phyloP scores from a whole-genome alignment of 1,284 basidiomycete genomes.

The Cerrena zonata region DNA sequence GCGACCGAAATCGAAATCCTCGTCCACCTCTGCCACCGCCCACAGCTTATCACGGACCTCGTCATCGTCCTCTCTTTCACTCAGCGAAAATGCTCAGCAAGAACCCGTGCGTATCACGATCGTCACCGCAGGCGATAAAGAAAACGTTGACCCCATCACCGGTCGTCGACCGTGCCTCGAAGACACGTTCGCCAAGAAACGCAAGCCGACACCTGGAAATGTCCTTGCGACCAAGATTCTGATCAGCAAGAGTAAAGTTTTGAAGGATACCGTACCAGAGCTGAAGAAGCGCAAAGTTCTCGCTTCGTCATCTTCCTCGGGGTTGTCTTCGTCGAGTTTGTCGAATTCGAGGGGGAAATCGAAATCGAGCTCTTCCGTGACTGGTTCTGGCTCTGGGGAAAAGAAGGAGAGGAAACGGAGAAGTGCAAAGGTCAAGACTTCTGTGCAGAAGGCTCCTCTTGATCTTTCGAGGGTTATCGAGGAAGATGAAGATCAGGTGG shows the following conservation, averaged over 20 bases:
- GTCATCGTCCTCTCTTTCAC: slow-evolving; percentile 6
- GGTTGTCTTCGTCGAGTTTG: not conserved
- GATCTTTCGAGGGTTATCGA: slow-evolving; percentile 42
- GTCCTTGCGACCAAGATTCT: slow-evolving; percentile 51
- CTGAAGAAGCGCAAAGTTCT: slow-evolving; percentile 51
- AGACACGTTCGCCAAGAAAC: slow-evolving; percentile 46
- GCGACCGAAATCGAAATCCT: slow-evolving; percentile 13
- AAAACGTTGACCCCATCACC: slow-evolving; percentile 69
- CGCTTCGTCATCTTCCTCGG: slow-evolving; percentile 20
- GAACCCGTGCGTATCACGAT: slow-evolving; percentile 27
- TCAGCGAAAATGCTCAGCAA: slow-evolving; percentile 7
- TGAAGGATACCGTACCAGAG: slow-evolving; percentile 34
- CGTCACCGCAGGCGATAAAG: slow-evolving; percentile 53
- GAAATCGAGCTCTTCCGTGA: slow-evolving; percentile 10
- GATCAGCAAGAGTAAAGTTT: slow-evolving; percentile 39
- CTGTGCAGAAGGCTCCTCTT: slow-evolving; percentile 17
- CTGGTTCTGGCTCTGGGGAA: slow-evolving; percentile 14
- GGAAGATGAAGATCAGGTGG: slow-evolving; percentile 37
- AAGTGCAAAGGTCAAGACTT: slow-evolving; percentile 12
- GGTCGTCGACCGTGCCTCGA: slow-evolving; percentile 46
- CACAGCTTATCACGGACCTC: slow-evolving; percentile 9
- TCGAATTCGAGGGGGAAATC: not conserved
- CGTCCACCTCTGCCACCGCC: slow-evolving; percentile 5
- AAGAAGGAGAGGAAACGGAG: slow-evolving; percentile 20
- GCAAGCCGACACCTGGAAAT: slow-evolving; percentile 40